A percentile compares a stretch with the other conserved stretches of the same genome.
These are phyloP conservation scores for Dothideomycetes sp. DNA, from an alignment of 2,329 filamentous ascomycete species.

Conservation along the genomic window DNA sequence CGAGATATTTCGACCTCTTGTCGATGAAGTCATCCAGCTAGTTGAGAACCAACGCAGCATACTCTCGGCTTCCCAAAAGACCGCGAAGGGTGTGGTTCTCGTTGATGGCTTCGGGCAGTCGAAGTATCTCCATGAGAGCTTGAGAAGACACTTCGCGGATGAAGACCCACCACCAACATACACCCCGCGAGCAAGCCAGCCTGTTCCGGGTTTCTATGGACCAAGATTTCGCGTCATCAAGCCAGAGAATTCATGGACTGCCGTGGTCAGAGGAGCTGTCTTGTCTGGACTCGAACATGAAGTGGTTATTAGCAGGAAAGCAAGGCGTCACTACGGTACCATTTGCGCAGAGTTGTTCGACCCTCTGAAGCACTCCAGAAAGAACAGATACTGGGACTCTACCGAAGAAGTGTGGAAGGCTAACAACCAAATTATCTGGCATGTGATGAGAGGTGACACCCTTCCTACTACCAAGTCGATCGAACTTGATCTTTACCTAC, in stretches of 20 bases:
- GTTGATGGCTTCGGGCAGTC: slow-evolving; percentile 76
- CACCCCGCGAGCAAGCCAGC: neutral
- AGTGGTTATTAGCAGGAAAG: slow-evolving; percentile 13
- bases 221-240: slow-evolving; percentile 63
- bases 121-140: slow-evolving; percentile 56
- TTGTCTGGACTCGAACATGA: slow-evolving; percentile 66
- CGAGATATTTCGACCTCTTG: slow-evolving; percentile 52
- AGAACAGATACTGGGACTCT: slow-evolving; percentile 69
- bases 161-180: slow-evolving; percentile 34
- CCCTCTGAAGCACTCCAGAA: slow-evolving; percentile 61
- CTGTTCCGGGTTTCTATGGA: too few species aligned
- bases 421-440: slow-evolving; percentile 75
- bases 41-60: slow-evolving; percentile 37
- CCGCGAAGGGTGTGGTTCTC: slow-evolving; percentile 59
- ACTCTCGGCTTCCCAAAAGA: slow-evolving; percentile 31
- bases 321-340: slow-evolving; percentile 12
- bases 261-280: slow-evolving; percentile 68
- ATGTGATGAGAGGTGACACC: slow-evolving; percentile 41
- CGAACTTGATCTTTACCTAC: neutral
- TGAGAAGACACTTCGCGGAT: slow-evolving; percentile 59
- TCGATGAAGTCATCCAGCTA: slow-evolving; percentile 41
- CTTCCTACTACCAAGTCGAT: neutral
- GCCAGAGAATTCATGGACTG: slow-evolving; percentile 63
- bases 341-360: slow-evolving; percentile 43
- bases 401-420: slow-evolving; percentile 80